A percentile compares a stretch with the other conserved stretches of the same genome.
Conservation (phyloP, 164 flowering plant genomes). For the Macadamia integrifolia region DNA sequence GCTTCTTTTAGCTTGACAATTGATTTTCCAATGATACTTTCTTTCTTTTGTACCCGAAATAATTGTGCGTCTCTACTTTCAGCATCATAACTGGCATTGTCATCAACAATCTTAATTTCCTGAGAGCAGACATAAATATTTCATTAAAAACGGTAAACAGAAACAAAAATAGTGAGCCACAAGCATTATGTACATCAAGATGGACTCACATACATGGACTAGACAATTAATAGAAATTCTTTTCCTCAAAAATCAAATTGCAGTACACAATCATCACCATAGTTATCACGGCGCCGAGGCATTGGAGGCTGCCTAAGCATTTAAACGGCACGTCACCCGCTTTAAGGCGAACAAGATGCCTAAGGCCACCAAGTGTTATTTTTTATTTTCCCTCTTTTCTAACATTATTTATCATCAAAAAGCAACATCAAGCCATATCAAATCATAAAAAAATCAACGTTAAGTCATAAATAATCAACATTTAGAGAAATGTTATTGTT, state of each 20-base stretch:
- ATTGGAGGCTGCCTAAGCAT: too few relatives aligned
- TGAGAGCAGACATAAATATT: conserved; percentile 13
- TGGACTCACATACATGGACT: not conserved
- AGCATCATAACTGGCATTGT: conserved; percentile 13
- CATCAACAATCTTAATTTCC: conserved; percentile 34
- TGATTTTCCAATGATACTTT: conserved; percentile 60
- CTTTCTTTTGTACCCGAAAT: conserved; percentile 54
- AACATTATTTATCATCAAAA: too few relatives aligned
- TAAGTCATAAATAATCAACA: too few relatives aligned
- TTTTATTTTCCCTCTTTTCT: too few relatives aligned
- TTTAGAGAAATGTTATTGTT: too few relatives aligned
- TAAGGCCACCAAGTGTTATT: too few relatives aligned
- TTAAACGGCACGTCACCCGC: too few relatives aligned
- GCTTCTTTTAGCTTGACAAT: conserved; percentile 74
- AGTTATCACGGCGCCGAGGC: too few relatives aligned
- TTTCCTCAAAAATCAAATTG: not conserved
- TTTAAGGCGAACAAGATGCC: too few relatives aligned
- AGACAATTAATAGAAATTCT: not conserved
- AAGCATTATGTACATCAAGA: not conserved
- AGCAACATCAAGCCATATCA: too few relatives aligned
- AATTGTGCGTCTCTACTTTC: conserved; percentile 24
- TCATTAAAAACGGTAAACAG: not conserved
- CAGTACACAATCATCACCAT: not conserved
- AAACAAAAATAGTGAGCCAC: not conserved
- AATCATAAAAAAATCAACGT: too few relatives aligned